A percentile compares a stretch with the other conserved stretches of the same genome.
phyloP scores from a whole-genome alignment of 495 filamentous ascomycete genomes.

The Saxophila tyrrhenica region DNA sequence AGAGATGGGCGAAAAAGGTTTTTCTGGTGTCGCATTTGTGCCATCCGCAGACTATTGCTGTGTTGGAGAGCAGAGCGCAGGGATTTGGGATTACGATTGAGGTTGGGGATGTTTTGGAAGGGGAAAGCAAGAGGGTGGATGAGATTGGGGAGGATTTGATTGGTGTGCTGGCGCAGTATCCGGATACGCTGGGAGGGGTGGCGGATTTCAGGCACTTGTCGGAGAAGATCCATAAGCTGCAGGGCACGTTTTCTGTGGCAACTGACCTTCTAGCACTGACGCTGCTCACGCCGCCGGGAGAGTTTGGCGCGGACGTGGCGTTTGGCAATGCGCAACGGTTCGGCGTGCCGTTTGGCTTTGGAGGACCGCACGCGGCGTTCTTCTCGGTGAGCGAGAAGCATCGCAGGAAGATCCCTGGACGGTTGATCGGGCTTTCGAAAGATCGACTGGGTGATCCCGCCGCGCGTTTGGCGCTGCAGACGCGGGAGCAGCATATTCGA shows the following conservation, averaged over 20 bases:
- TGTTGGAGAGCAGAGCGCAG: conserved; percentile 78
- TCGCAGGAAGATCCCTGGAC: conserved; percentile 92
- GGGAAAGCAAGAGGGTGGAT: conserved; percentile 52
- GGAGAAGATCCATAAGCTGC: conserved; percentile 65
- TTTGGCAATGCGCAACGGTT: conserved; percentile 94
- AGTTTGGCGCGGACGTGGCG: conserved; percentile 94
- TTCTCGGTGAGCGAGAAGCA: conserved; percentile 87
- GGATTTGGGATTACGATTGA: conserved; percentile 82
- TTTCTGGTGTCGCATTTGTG: conserved; percentile 75
- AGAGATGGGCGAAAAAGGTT: conserved; percentile 64
- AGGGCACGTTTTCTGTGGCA: conserved; percentile 75
- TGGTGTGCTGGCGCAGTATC: conserved; percentile 90
- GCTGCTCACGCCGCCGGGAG: conserved; percentile 78
- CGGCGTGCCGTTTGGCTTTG: conserved; percentile 87
- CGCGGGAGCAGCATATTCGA: conserved; percentile 92
- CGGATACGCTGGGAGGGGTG: conserved; percentile 77
- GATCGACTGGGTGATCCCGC: conserved; percentile 77
- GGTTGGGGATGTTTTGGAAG: conserved; percentile 55
- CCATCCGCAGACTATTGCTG: conserved; percentile 82
- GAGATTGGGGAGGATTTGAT: conserved; percentile 72
- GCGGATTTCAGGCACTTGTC: conserved; percentile 63
- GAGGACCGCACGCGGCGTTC: conserved; percentile 94
- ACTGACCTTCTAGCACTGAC: conserved; percentile 90
- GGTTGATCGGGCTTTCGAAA: conserved; percentile 86
- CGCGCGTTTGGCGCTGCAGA: conserved; percentile 84